phyloP scores from a whole-genome alignment of 2,329 filamentous ascomycete species.

The Aspergillus sp. region DNA sequence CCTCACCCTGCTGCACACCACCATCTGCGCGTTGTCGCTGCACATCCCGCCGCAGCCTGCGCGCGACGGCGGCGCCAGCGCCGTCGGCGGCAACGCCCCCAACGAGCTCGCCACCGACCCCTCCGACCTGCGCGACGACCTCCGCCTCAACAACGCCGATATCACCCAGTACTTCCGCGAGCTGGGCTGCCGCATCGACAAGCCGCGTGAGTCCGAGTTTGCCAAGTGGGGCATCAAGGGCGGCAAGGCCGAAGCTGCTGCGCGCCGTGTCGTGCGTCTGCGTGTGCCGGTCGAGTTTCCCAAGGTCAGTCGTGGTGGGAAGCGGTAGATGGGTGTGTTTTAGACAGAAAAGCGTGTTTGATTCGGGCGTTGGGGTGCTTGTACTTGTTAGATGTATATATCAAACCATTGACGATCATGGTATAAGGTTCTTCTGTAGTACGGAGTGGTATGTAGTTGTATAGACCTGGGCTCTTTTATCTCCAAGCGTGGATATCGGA shows the following conservation, averaged over 20 bases:
- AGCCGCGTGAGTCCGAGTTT: constrained; percentile 40
- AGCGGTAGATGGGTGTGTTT: constrained; percentile 13
- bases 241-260: constrained; percentile 57
- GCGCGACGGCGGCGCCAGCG: constrained; percentile 33
- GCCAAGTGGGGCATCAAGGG: constrained; percentile 50
- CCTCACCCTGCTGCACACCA: constrained; percentile 43
- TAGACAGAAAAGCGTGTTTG: too few relatives aligned
- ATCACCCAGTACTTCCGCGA: constrained; percentile 45
- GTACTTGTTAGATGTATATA: background rate
- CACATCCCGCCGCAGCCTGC: constrained; percentile 44
- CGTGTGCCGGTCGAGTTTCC: constrained; percentile 80
- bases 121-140: constrained; percentile 44
- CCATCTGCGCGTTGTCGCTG: constrained; percentile 45
- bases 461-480: too few relatives aligned
- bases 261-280: constrained; percentile 63
- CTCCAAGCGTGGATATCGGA: too few relatives aligned
- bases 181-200: constrained; percentile 44
- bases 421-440: too few relatives aligned
- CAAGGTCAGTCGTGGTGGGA: constrained; percentile 50
- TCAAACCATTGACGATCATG: background rate
- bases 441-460: too few relatives aligned
- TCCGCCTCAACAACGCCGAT: constrained; percentile 36
- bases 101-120: constrained; percentile 44
- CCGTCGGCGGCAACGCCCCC: constrained; percentile 33
- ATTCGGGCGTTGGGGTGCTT: background rate